These are phyloP conservation scores for Fusarium marasasianum DNA, from an alignment of 2,329 filamentous ascomycete genomes.

Conservation along the genomic window DNA sequence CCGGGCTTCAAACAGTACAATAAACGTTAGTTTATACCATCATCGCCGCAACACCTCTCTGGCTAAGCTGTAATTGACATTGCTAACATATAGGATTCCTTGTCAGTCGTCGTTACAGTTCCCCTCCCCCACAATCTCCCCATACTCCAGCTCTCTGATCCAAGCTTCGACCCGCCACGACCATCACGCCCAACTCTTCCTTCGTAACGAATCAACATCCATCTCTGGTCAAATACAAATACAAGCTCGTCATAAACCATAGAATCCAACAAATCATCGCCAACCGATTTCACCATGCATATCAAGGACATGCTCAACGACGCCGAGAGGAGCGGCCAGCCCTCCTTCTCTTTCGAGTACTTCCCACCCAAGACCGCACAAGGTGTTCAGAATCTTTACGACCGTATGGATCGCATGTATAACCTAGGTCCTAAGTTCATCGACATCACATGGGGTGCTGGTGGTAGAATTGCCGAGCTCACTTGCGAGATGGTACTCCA, in stretches of 20 bases:
- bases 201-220: neutral
- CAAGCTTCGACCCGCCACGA: slow-evolving; percentile 27
- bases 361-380: slow-evolving; percentile 98
- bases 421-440: slow-evolving; percentile 93
- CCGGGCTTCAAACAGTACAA: slow-evolving; percentile 1
- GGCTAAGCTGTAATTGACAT: neutral
- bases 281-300: slow-evolving; percentile 75
- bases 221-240: neutral
- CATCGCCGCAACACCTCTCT: neutral
- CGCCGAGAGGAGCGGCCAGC: slow-evolving; percentile 78
- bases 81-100: slow-evolving; percentile 15
- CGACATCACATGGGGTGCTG: slow-evolving; percentile 98
- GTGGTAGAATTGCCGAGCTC: slow-evolving; percentile 87
- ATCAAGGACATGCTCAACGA: slow-evolving; percentile 91
- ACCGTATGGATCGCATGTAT: slow-evolving; percentile 99
- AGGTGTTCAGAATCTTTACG: slow-evolving; percentile 98
- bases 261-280: neutral
- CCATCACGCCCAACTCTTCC: neutral
- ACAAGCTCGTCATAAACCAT: neutral
- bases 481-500: slow-evolving; percentile 98
- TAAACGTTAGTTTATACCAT: slow-evolving; percentile 13
- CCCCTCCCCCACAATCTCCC: slow-evolving; percentile 28
- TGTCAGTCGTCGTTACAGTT: slow-evolving; percentile 16
- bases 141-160: slow-evolving; percentile 14
- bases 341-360: slow-evolving; percentile 99